phyloP scores from a whole-genome alignment of 768 basidiomycete genomes.

The Leccinellum rugosiceps region DNA sequence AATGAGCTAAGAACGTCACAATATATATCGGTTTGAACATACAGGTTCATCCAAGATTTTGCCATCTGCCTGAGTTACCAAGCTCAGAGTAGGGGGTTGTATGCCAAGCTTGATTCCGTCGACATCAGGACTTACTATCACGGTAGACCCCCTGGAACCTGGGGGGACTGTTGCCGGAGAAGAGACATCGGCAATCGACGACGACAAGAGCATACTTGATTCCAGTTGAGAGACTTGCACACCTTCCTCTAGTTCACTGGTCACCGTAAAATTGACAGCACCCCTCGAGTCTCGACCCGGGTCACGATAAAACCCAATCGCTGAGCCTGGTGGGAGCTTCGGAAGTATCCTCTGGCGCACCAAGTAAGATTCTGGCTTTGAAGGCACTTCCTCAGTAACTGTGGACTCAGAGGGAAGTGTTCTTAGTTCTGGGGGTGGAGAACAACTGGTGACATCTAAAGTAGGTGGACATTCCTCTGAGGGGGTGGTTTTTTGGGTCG shows the following conservation, averaged over 20 bases:
- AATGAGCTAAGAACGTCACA: conserved; percentile 10
- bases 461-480: conserved; percentile 16
- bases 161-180: conserved; percentile 7
- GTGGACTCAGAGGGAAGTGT: conserved; percentile 25
- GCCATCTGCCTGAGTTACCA: conserved; percentile 39
- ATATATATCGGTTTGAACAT: conserved; percentile 24
- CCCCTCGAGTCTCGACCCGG: conserved; percentile 47
- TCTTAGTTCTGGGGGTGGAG: conserved; percentile 54
- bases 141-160: conserved; percentile 6
- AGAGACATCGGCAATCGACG: conserved; percentile 14
- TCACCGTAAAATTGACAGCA: conserved; percentile 72
- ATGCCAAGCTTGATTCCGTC: conserved; percentile 7
- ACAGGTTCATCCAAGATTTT: conserved; percentile 57
- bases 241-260: conserved; percentile 63
- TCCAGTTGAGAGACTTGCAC: conserved; percentile 6
- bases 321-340: conserved; percentile 69
- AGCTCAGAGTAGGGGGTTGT: conserved; percentile 16
- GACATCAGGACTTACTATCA: conserved; percentile 6
- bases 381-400: conserved; percentile 34
- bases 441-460: conserved; percentile 60
- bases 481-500: conserved; percentile 3
- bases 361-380: conserved; percentile 24
- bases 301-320: conserved; percentile 71
- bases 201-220: conserved; percentile 25
- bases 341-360: conserved; percentile 53